These are phyloP conservation scores for Umbelopsis ramanniana DNA, from an alignment of 192 early-diverging fungal species.

Conservation along the genomic window DNA sequence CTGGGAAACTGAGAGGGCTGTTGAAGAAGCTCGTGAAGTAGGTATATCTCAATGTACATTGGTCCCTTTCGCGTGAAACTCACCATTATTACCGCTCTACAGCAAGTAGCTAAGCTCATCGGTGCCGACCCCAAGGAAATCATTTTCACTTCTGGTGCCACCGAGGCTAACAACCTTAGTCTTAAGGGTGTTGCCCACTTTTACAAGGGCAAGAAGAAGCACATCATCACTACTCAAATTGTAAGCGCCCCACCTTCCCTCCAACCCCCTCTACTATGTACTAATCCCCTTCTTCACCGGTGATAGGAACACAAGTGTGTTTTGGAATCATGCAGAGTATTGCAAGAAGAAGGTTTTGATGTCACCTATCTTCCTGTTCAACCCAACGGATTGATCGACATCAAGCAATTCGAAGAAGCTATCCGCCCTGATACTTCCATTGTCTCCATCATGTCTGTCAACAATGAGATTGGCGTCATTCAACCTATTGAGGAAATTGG, in stretches of 20 bases:
- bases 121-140: conserved; percentile 96
- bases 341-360: conserved; percentile 94
- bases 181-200: conserved; percentile 96
- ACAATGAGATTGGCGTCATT: conserved; percentile 98
- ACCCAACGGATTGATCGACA: conserved; percentile 80
- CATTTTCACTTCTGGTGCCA: conserved; percentile 94
- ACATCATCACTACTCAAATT: conserved; percentile 96
- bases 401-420: conserved; percentile 79
- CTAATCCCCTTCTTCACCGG: background rate
- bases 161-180: conserved; percentile 94
- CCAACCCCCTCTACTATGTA: background rate
- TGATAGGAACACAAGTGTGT: conserved; percentile 96
- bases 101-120: conserved; percentile 87
- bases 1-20: conserved; percentile 92
- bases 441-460: conserved; percentile 96
- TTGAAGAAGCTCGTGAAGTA: conserved; percentile 87
- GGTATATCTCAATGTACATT: background rate
- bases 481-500: conserved; percentile 94
- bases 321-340: conserved; percentile 93
- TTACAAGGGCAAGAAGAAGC: conserved; percentile 92
- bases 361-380: conserved; percentile 93
- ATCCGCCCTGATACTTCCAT: conserved; percentile 90
- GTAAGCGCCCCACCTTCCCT: conserved; percentile 31
- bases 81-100: conserved; percentile 15
- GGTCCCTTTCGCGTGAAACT: too few species aligned